Evolutionary conservation across 495 filamentous ascomycete genomes (phyloP).

Genomic region (Ramalina intermedia): DNA sequence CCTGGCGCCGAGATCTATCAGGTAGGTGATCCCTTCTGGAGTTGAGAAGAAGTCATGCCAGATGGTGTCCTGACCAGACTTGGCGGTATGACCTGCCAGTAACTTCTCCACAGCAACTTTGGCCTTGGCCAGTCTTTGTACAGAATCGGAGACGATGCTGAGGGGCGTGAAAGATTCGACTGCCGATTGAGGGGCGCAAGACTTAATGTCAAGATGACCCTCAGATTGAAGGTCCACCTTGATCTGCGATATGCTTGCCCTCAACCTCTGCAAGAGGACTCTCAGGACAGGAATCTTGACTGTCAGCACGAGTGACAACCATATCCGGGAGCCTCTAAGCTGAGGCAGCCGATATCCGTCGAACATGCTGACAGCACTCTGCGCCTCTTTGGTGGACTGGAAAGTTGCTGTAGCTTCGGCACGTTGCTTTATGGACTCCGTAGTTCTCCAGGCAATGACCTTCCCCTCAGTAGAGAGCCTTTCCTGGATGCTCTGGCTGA

Average conservation of each 20-base stretch:
- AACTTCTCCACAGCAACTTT: slow-evolving; percentile 9
- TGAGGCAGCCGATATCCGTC: slow-evolving; percentile 6
- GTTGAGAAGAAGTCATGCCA: slow-evolving; percentile 9
- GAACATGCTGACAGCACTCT: background rate
- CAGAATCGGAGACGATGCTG: background rate
- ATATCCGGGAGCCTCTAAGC: slow-evolving; percentile 4
- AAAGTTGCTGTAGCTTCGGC: slow-evolving; percentile 7
- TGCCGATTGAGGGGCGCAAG: background rate
- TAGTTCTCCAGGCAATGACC: slow-evolving; percentile 3
- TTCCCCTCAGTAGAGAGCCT: background rate
- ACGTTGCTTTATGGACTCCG: background rate
- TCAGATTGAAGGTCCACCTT: background rate
- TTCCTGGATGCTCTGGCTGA: slow-evolving; percentile 2
- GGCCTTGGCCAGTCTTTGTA: slow-evolving; percentile 6
- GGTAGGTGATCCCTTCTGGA: slow-evolving; percentile 3
- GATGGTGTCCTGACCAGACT: slow-evolving; percentile 3
- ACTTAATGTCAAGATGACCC: slow-evolving; percentile 1
- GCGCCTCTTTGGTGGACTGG: slow-evolving; percentile 1
- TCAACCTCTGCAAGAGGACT: background rate
- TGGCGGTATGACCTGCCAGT: slow-evolving; percentile 7
- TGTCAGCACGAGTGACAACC: slow-evolving; percentile 3
- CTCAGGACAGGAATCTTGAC: slow-evolving; percentile 5
- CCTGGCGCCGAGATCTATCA: slow-evolving; percentile 2
- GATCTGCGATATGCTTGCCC: background rate
- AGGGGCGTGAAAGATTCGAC: background rate